Conservation (phyloP, 441 rosid species). For the Cnidoscolus chayamansa region DNA sequence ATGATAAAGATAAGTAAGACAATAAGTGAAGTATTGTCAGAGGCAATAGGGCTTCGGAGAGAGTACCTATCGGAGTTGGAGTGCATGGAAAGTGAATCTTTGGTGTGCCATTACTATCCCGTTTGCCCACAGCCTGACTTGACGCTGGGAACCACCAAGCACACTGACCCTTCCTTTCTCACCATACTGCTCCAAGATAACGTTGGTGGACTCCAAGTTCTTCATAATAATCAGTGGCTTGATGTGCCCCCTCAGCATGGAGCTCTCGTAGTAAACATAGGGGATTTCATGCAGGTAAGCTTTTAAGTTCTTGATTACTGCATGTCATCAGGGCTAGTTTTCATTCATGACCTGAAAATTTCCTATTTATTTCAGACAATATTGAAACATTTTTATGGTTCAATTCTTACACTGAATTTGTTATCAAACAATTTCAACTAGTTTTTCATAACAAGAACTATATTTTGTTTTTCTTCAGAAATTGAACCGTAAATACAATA, state of each 20-base stretch:
- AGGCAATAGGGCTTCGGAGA: constrained; percentile 42
- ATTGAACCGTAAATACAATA: too few species aligned
- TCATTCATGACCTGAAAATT: too few species aligned
- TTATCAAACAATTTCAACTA: too few species aligned
- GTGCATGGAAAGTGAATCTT: constrained; percentile 49
- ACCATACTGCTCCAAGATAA: constrained; percentile 51
- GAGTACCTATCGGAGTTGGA: constrained; percentile 36
- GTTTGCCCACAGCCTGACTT: constrained; percentile 52
- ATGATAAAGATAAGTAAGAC: constrained; percentile 29
- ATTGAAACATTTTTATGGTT: too few species aligned
- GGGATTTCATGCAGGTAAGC: constrained; percentile 53
- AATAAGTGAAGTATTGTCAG: constrained; percentile 41
- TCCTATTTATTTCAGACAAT: too few species aligned
- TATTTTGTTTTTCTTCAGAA: too few species aligned
- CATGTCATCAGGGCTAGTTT: too few species aligned
- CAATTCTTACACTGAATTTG: too few species aligned
- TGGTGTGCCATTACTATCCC: constrained; percentile 53
- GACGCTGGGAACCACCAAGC: constrained; percentile 48
- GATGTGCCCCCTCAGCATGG: constrained; percentile 39
- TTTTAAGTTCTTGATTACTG: too few species aligned
- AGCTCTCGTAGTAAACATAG: constrained; percentile 48
- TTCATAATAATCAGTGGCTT: constrained; percentile 42
- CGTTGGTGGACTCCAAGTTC: constrained; percentile 52
- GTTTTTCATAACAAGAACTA: too few species aligned
- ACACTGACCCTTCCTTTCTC: constrained; percentile 47